Base-by-base conservation (phyloP, 108 stramenopile genomes). In the Pseudonitzschia pungens region DNA sequence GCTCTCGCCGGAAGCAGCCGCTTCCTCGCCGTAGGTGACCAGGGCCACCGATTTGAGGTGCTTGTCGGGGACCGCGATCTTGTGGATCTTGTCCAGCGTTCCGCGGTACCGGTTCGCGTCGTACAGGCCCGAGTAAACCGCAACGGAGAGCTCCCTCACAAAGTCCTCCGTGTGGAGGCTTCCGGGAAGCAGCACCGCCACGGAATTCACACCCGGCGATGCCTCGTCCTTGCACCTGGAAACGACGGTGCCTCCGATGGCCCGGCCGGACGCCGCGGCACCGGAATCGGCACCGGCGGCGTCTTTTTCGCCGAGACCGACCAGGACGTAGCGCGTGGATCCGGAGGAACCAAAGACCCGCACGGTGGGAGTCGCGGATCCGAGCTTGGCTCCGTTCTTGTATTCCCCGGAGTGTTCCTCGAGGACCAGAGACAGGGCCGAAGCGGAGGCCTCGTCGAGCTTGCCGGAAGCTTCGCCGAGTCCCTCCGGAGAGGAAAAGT, bases 31-130 rank as follows among this genome's bases (percentile, higher is more conserved):
- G 21, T 55, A 55, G 54, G 9, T 24, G 54, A 2, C 2, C 54
- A 89, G 54, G 12, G 74, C 69, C 6, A 93, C 77, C 10, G 81
- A 63, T 69, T 80, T 69, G 45, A 89, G 67, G 55, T 81, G 73
- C 71, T 84, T 81, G 2, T 85, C 90, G 33, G 71, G 65, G 1
- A 83, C 68, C 55, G 83, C 85, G 26, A 77, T 65, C 53, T 87
- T 89, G 21, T 81, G 69, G n/a, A 85, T 85, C 3, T 77, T 86
- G 9, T 22, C 26, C 9, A 55, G 54, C 6, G 22, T 55, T 2
- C 54, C 54, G 24, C 85, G 77, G 72, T 85, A 92, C 32, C 91
- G 80, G 80, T 88, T 86, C 70, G 89, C 91, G n/a, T 82, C 66
- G 62, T 92, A 92, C 8, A 91, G 76, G 41, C 33, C 63, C 32